These are phyloP conservation scores for Exsudoporus frostii DNA, from an alignment of 768 basidiomycete genomes.

Conservation along the genomic window DNA sequence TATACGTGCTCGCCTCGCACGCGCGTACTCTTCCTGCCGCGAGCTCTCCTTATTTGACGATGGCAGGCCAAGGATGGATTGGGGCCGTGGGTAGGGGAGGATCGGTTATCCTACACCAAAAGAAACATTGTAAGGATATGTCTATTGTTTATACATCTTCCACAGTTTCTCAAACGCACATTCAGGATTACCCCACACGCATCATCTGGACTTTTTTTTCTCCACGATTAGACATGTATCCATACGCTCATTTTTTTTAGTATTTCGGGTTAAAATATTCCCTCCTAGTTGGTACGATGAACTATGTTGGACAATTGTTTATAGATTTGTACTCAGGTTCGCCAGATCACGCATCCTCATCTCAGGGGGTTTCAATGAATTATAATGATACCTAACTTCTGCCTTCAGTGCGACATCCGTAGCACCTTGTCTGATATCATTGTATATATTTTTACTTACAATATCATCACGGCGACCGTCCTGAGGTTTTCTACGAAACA, in stretches of 20 bases:
- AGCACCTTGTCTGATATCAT: no score
- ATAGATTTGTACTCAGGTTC: not conserved
- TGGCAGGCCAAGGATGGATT: not conserved
- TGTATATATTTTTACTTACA: no score
- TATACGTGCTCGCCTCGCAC: no score
- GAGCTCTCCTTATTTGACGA: not conserved
- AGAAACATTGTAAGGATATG: no score
- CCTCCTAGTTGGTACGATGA: not conserved
- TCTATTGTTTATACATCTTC: not conserved
- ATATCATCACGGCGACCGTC: no score
- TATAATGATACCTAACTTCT: no score
- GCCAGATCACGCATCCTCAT: not conserved
- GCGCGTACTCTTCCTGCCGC: not conserved
- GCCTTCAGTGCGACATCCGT: no score
- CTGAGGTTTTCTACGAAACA: not conserved
- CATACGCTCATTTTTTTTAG: not conserved
- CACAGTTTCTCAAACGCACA: not conserved
- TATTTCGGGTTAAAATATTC: not conserved
- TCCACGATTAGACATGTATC: conserved; percentile 7
- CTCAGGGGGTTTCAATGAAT: no score
- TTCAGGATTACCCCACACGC: not conserved
- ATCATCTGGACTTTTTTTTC: not conserved
- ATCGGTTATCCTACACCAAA: not conserved
- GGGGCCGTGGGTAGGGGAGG: no score
- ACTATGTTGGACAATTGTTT: not conserved